phyloP scores from a whole-genome alignment of 805 yeast genomes.

The Sugiyamaella chiloensis region DNA sequence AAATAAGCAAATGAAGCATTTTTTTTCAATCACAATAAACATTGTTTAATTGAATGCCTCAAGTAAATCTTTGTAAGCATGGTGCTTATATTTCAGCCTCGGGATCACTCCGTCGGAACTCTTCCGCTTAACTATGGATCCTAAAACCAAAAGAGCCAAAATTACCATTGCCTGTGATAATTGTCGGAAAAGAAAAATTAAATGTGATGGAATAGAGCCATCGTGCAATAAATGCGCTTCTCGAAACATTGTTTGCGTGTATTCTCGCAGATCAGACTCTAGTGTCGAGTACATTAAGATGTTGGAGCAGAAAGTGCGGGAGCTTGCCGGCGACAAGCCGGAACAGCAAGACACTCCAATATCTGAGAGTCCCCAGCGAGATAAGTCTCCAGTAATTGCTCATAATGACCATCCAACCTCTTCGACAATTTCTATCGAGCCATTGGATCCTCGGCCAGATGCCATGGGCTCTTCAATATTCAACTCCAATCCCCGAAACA shows the following conservation, averaged over 20 bases:
- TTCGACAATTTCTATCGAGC: not conserved
- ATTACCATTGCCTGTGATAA: not conserved
- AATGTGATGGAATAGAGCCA: not conserved
- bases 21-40: no score
- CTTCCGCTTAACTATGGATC: no score
- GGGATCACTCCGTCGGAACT: not conserved
- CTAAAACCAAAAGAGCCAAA: not conserved
- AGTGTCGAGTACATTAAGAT: not conserved
- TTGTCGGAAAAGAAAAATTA: not conserved
- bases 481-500: not conserved
- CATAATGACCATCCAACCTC: not conserved
- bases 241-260: not conserved
- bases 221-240: not conserved
- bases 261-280: not conserved
- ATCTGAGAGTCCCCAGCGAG: no score
- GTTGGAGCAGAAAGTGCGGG: not conserved
- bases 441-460: slow-evolving; percentile 8
- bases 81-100: no score
- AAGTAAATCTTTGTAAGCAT: no score
- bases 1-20: no score
- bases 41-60: no score
- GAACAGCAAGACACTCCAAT: no score
- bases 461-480: slow-evolving; percentile 10
- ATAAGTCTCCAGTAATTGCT: no score
- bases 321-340: not conserved